Evolutionary conservation across 768 basidiomycete genomes (phyloP), one percentile per base, ranked within the genome.

Genomic region (Gelatoporia subvermispora): DNA sequence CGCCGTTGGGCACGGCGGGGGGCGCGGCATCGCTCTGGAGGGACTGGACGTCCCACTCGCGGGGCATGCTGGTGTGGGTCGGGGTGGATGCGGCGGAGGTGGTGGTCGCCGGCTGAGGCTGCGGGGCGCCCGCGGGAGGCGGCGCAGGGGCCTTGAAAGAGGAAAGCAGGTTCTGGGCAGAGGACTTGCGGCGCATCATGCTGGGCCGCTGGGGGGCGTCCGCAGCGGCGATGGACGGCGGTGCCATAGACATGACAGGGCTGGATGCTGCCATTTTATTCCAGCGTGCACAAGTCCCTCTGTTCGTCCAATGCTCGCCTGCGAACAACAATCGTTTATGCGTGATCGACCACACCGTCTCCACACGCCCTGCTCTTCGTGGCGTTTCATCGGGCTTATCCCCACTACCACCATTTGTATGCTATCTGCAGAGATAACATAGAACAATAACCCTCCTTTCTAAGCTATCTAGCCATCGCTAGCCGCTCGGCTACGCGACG

Each of bases 151-250:
- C 45, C 56, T 82, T 90, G 77, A 89, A 89, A 37, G 84, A 82
- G 8, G 82, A 79, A 28, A 93, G 76, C 41, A 92, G 74, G 66
- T 91, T 88, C 70, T 86, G 88, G 10, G 84, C 88, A 10, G 88
- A 89, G 17, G 87, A 88, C 71, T 92, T 93, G 55, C 89, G 81
- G 56, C 88, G 84, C 77, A 93, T 84, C 7, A 71, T 56, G 28
- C 28, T 31, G 23, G 87, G 85, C 49, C 61, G 61, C 51, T 56
- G 54, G 1, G 64, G 48, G 24, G 48, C 23, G 22, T 52, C 16
- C 4, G 40, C 45, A 34, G 41, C 31, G 39, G 36, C 45, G 49
- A 41, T 38, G 37, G 55, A 57, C 67, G 48, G 48, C 46, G 60
- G 57, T 49, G 53, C 45, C 60, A 63, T 61, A 51, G 53, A 52